Evolutionary conservation across 1,284 basidiomycete genomes (phyloP), one percentile per base, ranked within the genome.

Genomic region (Coniferiporia sulphurascens): DNA sequence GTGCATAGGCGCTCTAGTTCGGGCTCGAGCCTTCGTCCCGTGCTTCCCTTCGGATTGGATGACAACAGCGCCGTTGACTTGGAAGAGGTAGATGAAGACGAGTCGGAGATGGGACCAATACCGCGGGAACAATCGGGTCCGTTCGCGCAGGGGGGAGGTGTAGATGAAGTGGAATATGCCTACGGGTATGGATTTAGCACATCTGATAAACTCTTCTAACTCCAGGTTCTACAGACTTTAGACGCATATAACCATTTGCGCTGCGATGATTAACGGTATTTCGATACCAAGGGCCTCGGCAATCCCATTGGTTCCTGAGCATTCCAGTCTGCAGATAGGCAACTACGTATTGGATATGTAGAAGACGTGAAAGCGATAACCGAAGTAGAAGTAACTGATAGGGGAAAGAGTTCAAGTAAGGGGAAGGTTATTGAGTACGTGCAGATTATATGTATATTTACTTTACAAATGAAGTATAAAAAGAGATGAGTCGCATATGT

Each of bases 91-190:
- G 75, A 76, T 9, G 73, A 75, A 17, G 89, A 87, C 21, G 75
- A 76, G 51, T 74, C 81, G 19, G 81, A 87, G 59, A 75, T 89
- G 45, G 91, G 90, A 7, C 89, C 89, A 35, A 85, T 89, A 70
- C 89, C 88, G 4, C 85, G 85, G 58, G 88, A 89, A 63, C 76
- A 83, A 49, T 81, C 84, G 7, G 82, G 82, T 9, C 86, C 88
- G 9, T 91, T 91, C 69, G 82, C 83, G 27, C 81, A 84, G 6
- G 89, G 89, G 9, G 88, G 83, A 45, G 87, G 90, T 48, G 90
- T 93, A 12, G 90, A 93, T 65, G 90, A 93, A 72, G 90, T 93
- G 6, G 91, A 93, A 70, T 91, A 91, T 72, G 89, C 85, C 62
- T 91, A 90, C 66, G 89, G 88, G 88, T 87, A 69, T 70, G 87